Conservation (phyloP, 1,284 basidiomycete genomes). For the Apiotrichum montevideense region DNA sequence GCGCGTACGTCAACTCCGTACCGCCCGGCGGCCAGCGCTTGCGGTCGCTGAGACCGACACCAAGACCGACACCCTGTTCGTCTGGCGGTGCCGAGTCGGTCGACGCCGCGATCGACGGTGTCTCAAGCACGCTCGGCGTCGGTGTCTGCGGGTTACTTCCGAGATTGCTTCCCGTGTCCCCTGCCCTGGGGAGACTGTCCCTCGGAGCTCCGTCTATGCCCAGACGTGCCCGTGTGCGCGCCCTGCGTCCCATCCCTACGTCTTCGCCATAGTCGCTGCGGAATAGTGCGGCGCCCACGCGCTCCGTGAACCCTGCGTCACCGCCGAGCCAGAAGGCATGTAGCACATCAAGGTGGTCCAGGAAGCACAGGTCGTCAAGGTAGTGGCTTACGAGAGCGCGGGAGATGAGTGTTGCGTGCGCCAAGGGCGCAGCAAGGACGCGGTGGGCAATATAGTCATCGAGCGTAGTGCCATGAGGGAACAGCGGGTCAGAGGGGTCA, state of each 20-base stretch:
- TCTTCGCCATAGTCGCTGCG: slow-evolving; percentile 29
- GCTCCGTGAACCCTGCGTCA: slow-evolving; percentile 34
- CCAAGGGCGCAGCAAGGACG: slow-evolving; percentile 34
- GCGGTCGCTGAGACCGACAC: slow-evolving; percentile 60
- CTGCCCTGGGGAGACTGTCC: too few relatives aligned
- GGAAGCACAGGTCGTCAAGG: slow-evolving; percentile 35
- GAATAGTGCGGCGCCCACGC: slow-evolving; percentile 35
- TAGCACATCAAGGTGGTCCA: slow-evolving; percentile 42
- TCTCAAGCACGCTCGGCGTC: neutral
- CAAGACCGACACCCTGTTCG: slow-evolving; percentile 58
- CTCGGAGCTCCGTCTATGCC: slow-evolving; percentile 18
- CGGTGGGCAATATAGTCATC: slow-evolving; percentile 30
- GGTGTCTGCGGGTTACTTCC: neutral
- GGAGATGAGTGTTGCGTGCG: slow-evolving; percentile 33
- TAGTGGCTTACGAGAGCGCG: slow-evolving; percentile 38
- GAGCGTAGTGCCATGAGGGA: slow-evolving; percentile 28
- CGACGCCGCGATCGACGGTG: neutral
- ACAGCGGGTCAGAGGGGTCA: slow-evolving; percentile 17
- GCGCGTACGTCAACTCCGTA: slow-evolving; percentile 68
- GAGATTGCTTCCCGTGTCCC: neutral
- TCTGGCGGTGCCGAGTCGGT: neutral
- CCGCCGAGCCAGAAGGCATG: slow-evolving; percentile 38
- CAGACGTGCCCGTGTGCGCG: slow-evolving; percentile 27
- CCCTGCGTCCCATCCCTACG: slow-evolving; percentile 9
- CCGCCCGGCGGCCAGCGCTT: slow-evolving; percentile 78